Conservation (phyloP, 2,329 filamentous ascomycete genomes). For the Dothideomycetes sp. region DNA sequence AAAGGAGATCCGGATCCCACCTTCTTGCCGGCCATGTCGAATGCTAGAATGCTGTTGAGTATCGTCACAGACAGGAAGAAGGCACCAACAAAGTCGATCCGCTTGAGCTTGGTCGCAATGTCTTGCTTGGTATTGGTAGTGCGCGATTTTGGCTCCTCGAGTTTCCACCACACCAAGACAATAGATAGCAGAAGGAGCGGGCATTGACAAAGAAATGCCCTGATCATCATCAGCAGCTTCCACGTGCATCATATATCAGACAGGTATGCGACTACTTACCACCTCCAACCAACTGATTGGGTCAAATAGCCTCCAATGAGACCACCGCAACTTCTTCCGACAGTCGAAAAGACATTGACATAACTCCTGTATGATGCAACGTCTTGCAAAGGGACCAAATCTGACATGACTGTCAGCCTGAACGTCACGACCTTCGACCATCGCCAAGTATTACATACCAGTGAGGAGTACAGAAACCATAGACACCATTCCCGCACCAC, state of each 20-base stretch:
- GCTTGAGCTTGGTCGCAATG: conserved; percentile 33
- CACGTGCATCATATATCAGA: neutral
- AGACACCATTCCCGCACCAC: conserved; percentile 36
- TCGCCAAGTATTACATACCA: neutral
- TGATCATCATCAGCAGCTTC: conserved; percentile 17
- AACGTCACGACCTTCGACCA: conserved; percentile 22
- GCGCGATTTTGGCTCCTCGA: conserved; percentile 18
- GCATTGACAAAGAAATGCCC: conserved; percentile 50
- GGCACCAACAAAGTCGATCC: conserved; percentile 53
- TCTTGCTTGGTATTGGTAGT: conserved; percentile 15
- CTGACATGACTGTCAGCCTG: conserved; percentile 11
- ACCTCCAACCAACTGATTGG: conserved; percentile 57
- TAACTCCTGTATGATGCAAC: conserved; percentile 42
- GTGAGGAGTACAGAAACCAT: conserved; percentile 41
- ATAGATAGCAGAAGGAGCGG: conserved; percentile 47
- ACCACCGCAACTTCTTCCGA: conserved; percentile 43
- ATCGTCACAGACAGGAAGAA: conserved; percentile 37
- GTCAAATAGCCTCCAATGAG: conserved; percentile 52
- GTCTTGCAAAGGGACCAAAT: conserved; percentile 38
- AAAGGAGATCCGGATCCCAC: conserved; percentile 30
- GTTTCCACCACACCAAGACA: conserved; percentile 32
- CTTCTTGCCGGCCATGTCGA: conserved; percentile 42
- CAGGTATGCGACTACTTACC: conserved; percentile 32
- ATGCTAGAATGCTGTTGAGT: conserved; percentile 35
- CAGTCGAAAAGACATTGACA: conserved; percentile 43